These are phyloP conservation scores for Phaseolus coccineus DNA, from an alignment of 331 rosid genomes.

Conservation along the genomic window DNA sequence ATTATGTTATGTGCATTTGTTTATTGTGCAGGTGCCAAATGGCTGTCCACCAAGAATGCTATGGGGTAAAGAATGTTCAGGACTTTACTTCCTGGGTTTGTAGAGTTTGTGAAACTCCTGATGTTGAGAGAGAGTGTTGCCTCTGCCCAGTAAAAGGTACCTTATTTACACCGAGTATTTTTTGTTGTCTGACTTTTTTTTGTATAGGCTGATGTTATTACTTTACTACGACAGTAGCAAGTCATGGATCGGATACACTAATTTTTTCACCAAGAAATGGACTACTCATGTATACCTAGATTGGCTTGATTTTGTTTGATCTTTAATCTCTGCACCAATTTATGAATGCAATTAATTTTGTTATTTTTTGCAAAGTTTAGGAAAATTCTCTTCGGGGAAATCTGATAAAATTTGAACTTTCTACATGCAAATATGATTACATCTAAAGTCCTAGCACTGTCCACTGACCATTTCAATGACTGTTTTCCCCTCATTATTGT, in stretches of 20 bases:
- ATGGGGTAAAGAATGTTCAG: slow-evolving; percentile 80
- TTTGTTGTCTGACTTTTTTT: slow-evolving; percentile 17
- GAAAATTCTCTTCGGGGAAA: not conserved
- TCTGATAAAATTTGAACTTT: not conserved
- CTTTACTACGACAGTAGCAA: slow-evolving; percentile 15
- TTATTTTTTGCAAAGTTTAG: slow-evolving; percentile 1
- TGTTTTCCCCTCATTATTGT: slow-evolving; percentile 1
- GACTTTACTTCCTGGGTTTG: slow-evolving; percentile 99
- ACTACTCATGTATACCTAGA: slow-evolving; percentile 12
- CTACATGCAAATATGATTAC: slow-evolving; percentile 21
- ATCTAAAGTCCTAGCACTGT: slow-evolving; percentile 28
- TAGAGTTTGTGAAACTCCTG: slow-evolving; percentile 92
- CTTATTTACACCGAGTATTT: slow-evolving; percentile 41
- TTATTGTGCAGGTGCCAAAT: slow-evolving; percentile 81
- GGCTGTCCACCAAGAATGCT: slow-evolving; percentile 98
- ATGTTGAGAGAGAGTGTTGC: slow-evolving; percentile 85
- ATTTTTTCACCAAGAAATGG: slow-evolving; percentile 20
- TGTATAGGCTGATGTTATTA: slow-evolving; percentile 10
- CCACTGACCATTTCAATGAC: slow-evolving; percentile 1
- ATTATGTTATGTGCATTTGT: slow-evolving; percentile 13
- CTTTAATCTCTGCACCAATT: slow-evolving; percentile 11
- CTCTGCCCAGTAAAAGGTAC: slow-evolving; percentile 97
- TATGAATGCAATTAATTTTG: slow-evolving; percentile 17
- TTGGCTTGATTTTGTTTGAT: slow-evolving; percentile 19
- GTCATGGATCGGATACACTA: slow-evolving; percentile 27